Percentiles rank a stretch among this genome's conserved stretches.
These are phyloP conservation scores for Mycena kentingensis DNA, from an alignment of 768 basidiomycete genomes.

Conservation along the genomic window DNA sequence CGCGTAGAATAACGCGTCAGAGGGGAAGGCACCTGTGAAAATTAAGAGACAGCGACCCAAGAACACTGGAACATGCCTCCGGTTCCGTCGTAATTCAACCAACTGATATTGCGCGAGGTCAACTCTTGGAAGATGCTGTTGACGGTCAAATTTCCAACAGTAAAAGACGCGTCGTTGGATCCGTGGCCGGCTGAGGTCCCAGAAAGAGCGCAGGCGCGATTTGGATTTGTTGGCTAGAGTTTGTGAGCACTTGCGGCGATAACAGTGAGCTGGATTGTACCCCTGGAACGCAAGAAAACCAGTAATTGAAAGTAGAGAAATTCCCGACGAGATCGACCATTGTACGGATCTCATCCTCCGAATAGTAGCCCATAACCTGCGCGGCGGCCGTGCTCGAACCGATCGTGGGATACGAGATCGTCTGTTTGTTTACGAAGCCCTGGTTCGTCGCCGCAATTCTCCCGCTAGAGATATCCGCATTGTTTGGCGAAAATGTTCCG, in stretches of 20 bases:
- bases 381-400: slow-evolving; percentile 24
- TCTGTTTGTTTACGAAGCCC: slow-evolving; percentile 30
- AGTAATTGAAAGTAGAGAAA: slow-evolving; percentile 34
- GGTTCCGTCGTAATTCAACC: slow-evolving; percentile 32
- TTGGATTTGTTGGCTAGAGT: slow-evolving; percentile 32
- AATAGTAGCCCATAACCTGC: slow-evolving; percentile 31
- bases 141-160: slow-evolving; percentile 16
- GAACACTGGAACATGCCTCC: slow-evolving; percentile 19
- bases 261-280: background rate
- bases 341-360: slow-evolving; percentile 26
- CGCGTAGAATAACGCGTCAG: slow-evolving; percentile 27
- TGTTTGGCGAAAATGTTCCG: slow-evolving; percentile 25
- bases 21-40: slow-evolving; percentile 9
- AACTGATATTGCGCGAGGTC: slow-evolving; percentile 25
- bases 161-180: slow-evolving; percentile 28
- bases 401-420: slow-evolving; percentile 21
- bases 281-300: slow-evolving; percentile 34
- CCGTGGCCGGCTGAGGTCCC: slow-evolving; percentile 35
- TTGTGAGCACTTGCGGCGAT: background rate
- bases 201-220: slow-evolving; percentile 30
- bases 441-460: slow-evolving; percentile 18
- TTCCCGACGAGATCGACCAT: slow-evolving; percentile 25
- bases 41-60: background rate
- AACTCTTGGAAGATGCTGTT: slow-evolving; percentile 33
- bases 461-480: slow-evolving; percentile 20